Evolutionary conservation across 2,329 filamentous ascomycete genomes (phyloP).

Genomic region (Nemania serpens): DNA sequence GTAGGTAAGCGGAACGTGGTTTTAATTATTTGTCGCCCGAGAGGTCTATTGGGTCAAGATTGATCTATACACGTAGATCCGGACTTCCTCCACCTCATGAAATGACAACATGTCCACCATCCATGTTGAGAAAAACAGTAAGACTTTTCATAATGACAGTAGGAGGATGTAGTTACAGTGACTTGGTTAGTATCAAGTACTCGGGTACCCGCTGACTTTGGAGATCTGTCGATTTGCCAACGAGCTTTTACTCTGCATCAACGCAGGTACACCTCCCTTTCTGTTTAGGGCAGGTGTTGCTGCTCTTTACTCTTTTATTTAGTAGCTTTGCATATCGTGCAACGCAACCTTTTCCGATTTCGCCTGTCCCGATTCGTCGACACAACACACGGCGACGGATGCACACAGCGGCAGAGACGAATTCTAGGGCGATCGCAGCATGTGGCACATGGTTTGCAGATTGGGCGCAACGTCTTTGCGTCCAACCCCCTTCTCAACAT

Average conservation of each 20-base stretch:
- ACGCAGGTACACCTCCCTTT: no score
- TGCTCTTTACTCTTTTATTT: background rate
- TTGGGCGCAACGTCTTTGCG: background rate
- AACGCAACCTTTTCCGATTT: slow-evolving; percentile 4
- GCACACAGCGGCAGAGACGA: background rate
- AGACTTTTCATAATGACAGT: no score
- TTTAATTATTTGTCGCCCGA: no score
- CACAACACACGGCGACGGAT: background rate
- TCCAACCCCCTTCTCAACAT: background rate
- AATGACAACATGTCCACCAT: no score
- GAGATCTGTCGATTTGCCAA: background rate
- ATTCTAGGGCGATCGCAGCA: slow-evolving; percentile 4
- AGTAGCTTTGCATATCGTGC: slow-evolving; percentile 11
- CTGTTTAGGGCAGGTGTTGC: background rate
- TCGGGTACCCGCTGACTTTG: background rate
- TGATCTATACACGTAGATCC: no score
- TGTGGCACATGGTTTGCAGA: background rate
- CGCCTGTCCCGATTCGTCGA: slow-evolving; percentile 1
- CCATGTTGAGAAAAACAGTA: no score
- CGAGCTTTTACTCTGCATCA: background rate
- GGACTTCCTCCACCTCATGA: no score
- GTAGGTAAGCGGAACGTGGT: background rate
- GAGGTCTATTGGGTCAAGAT: no score
- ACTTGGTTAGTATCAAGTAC: background rate
- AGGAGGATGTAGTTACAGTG: background rate